Evolutionary conservation across 2,329 filamentous ascomycete genomes (phyloP).

Genomic region (Xenosphaeropsis pyriputrescens): DNA sequence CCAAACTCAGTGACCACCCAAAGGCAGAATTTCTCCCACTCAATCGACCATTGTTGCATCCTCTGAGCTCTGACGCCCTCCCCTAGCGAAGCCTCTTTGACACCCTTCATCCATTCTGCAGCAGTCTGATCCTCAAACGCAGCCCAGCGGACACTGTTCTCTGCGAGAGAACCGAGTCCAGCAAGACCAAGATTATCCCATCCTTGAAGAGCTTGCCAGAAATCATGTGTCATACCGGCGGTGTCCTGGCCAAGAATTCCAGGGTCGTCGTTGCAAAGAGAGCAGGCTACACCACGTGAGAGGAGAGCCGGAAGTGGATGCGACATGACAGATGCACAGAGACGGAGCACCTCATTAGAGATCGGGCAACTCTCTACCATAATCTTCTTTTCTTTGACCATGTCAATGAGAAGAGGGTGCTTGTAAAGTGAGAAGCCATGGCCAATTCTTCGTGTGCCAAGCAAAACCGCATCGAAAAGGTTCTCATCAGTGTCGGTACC

Average conservation of each 20-base stretch:
- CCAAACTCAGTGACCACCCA: constrained; percentile 75
- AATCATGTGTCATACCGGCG: constrained; percentile 78
- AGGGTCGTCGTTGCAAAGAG: constrained; percentile 82
- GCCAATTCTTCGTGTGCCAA: constrained; percentile 79
- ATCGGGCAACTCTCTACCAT: constrained; percentile 84
- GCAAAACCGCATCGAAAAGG: constrained; percentile 75
- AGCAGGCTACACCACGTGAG: constrained; percentile 69
- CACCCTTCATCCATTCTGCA: constrained; percentile 56
- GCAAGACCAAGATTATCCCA: constrained; percentile 85
- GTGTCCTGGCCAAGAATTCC: constrained; percentile 74
- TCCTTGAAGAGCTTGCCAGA: constrained; percentile 84
- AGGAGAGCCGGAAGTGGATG: constrained; percentile 76
- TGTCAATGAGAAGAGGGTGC: constrained; percentile 76
- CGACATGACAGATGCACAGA: constrained; percentile 60
- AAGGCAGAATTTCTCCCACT: constrained; percentile 83
- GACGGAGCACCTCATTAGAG: constrained; percentile 72
- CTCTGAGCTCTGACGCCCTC: constrained; percentile 54
- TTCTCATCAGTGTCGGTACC: constrained; percentile 66
- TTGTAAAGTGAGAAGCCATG: constrained; percentile 83
- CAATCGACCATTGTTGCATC: constrained; percentile 62
- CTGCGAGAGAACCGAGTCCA: constrained; percentile 72
- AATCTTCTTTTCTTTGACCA: constrained; percentile 80
- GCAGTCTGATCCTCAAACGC: constrained; percentile 68
- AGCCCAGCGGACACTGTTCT: constrained; percentile 87
- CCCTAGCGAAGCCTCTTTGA: constrained; percentile 62